Conservation (phyloP, 345 rosid species). For the Pelargonium nanum region DNA sequence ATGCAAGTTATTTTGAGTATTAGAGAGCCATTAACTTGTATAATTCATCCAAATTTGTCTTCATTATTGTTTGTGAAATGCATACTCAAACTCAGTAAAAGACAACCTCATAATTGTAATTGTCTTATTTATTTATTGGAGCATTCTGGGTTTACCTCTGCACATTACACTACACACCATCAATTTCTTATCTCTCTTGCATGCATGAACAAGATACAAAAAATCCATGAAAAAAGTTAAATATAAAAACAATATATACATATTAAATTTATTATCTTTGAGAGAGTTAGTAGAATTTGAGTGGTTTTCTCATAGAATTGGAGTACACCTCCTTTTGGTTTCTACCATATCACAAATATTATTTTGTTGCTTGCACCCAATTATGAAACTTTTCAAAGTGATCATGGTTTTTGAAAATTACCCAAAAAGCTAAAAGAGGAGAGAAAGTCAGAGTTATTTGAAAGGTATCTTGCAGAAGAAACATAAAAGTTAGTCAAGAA, state of each 20-base stretch:
- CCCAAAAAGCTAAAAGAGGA: slow-evolving; percentile 10
- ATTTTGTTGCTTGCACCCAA: slow-evolving; percentile 4
- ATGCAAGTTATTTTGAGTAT: slow-evolving; percentile 9
- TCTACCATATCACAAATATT: neutral
- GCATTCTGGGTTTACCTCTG: neutral
- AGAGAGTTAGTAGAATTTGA: no score
- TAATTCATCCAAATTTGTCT: slow-evolving; percentile 19
- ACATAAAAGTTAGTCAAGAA: no score
- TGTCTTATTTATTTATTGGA: slow-evolving; percentile 9
- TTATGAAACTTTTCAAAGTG: slow-evolving; percentile 10
- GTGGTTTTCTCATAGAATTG: slow-evolving; percentile 3
- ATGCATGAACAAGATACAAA: no score
- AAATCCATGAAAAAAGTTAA: no score
- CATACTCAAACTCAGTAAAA: neutral
- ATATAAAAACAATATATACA: no score
- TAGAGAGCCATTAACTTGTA: neutral
- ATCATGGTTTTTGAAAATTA: slow-evolving; percentile 11
- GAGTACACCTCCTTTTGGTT: slow-evolving; percentile 3
- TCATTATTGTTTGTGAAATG: slow-evolving; percentile 9
- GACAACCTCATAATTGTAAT: slow-evolving; percentile 16
- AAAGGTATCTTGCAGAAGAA: slow-evolving; percentile 1
- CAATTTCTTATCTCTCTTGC: slow-evolving; percentile 1
- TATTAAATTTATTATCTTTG: no score
- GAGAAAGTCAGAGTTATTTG: neutral
- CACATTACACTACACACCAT: no score